phyloP scores from a whole-genome alignment of 495 filamentous ascomycete species.

The Alectoria sarmentosa region DNA sequence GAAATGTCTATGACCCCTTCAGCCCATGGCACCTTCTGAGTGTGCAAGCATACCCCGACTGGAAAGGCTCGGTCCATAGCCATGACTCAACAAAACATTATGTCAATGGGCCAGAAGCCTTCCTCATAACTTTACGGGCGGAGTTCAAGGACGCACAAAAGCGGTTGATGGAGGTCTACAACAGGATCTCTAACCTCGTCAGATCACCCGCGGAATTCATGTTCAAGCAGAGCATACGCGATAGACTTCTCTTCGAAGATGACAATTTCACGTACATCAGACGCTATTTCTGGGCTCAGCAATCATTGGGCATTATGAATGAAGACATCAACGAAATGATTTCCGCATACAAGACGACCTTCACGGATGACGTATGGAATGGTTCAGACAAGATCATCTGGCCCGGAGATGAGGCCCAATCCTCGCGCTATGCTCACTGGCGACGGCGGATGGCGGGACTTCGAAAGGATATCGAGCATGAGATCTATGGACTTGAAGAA shows the following conservation, averaged over 20 bases:
- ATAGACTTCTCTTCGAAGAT: conserved; percentile 52
- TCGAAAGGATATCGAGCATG: conserved; percentile 25
- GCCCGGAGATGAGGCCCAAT: conserved; percentile 28
- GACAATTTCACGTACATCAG: conserved; percentile 46
- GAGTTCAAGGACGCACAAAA: conserved; percentile 48
- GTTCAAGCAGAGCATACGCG: conserved; percentile 42
- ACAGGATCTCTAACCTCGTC: conserved; percentile 42
- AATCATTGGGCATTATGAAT: conserved; percentile 49
- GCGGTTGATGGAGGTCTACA: conserved; percentile 40
- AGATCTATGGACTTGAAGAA: conserved; percentile 24
- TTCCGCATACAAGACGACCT: conserved; percentile 40
- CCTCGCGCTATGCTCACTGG: conserved; percentile 26
- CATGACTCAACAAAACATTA: conserved; percentile 41
- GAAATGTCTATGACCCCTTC: conserved; percentile 41
- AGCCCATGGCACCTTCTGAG: conserved; percentile 46
- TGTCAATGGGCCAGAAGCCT: conserved; percentile 47
- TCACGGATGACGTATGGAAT: conserved; percentile 45
- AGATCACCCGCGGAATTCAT: conserved; percentile 48
- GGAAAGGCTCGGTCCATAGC: conserved; percentile 39
- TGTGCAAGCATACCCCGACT: conserved; percentile 47
- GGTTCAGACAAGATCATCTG: conserved; percentile 41
- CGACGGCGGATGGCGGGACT: conserved; percentile 27
- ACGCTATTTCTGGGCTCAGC: conserved; percentile 52
- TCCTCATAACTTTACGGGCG: conserved; percentile 40
- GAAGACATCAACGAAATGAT: conserved; percentile 48